These are phyloP conservation scores for Ustilago sp. DNA, from an alignment of 1,284 basidiomycete genomes.

Conservation along the genomic window DNA sequence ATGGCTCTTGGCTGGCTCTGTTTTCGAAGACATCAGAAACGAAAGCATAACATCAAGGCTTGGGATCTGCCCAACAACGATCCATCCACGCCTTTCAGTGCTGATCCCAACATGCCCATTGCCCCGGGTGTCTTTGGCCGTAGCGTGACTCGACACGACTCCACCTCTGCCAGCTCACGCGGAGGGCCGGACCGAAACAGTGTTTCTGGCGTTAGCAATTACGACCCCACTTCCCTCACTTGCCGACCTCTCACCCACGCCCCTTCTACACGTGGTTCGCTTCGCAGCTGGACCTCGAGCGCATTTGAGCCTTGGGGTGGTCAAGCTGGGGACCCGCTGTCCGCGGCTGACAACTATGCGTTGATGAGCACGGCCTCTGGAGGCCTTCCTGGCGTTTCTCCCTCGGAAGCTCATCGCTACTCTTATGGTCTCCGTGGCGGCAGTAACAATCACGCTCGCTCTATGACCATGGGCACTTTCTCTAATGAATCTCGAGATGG, in stretches of 20 bases:
- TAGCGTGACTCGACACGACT: constrained; percentile 18
- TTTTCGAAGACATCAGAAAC: constrained; percentile 39
- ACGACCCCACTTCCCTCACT: constrained; percentile 31
- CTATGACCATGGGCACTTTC: constrained; percentile 4
- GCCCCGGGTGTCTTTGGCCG: constrained; percentile 45
- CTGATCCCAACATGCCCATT: constrained; percentile 45
- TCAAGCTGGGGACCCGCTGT: constrained; percentile 6
- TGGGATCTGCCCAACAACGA: constrained; percentile 49
- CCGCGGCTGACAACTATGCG: constrained; percentile 27
- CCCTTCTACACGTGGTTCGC: constrained; percentile 28
- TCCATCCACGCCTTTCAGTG: constrained; percentile 40
- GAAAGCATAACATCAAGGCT: constrained; percentile 37
- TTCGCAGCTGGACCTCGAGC: constrained; percentile 50
- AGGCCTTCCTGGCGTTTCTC: neutral
- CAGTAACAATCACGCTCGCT: constrained; percentile 2
- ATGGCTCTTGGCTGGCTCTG: constrained; percentile 46
- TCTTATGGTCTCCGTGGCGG: neutral
- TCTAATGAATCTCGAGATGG: constrained; percentile 24
- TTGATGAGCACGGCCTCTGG: constrained; percentile 23
- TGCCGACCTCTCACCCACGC: constrained; percentile 30
- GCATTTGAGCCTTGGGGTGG: constrained; percentile 31
- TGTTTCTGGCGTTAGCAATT: constrained; percentile 32
- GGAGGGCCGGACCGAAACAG: constrained; percentile 20
- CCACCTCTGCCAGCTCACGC: constrained; percentile 11
- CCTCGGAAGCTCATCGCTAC: constrained; percentile 7